These are phyloP conservation scores for Arabidopsis arenosa DNA, from an alignment of 345 rosid genomes.

Conservation along the genomic window DNA sequence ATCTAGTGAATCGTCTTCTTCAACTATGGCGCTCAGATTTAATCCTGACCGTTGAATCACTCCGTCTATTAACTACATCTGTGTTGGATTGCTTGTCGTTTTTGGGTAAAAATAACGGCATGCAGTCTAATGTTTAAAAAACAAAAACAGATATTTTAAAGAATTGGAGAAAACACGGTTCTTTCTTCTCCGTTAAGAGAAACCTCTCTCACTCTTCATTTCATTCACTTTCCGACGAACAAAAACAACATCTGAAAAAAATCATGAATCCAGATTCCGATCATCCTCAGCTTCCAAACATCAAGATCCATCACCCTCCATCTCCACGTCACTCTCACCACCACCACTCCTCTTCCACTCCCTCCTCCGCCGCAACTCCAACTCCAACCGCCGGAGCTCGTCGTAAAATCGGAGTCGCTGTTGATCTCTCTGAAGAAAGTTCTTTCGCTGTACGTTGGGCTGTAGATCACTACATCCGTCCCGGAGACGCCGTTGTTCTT, in stretches of 20 bases:
- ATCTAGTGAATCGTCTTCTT: constrained; percentile 9
- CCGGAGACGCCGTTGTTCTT: constrained; percentile 91
- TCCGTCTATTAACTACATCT: neutral
- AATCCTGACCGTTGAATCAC: constrained; percentile 21
- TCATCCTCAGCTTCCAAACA: constrained; percentile 74
- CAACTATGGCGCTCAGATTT: constrained; percentile 8
- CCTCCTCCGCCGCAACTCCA: constrained; percentile 52
- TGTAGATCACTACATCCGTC: constrained; percentile 83
- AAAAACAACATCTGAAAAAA: constrained; percentile 14
- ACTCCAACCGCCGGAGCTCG: constrained; percentile 90
- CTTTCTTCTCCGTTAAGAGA: constrained; percentile 18
- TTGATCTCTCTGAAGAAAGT: constrained; percentile 87
- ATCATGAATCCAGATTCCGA: constrained; percentile 52
- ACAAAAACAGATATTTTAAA: neutral
- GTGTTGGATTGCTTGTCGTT: constrained; percentile 1
- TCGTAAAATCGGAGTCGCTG: constrained; percentile 89
- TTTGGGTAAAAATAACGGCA: neutral
- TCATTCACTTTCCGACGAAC: constrained; percentile 29
- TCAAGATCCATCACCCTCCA: constrained; percentile 78
- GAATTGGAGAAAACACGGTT: constrained; percentile 5
- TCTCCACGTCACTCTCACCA: constrained; percentile 53
- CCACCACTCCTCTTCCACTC: constrained; percentile 47
- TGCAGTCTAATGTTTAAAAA: neutral
- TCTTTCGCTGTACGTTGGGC: constrained; percentile 94
- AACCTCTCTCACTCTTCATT: neutral